Percentiles rank a stretch among this genome's conserved stretches.
Evolutionary conservation across 768 basidiomycete genomes (phyloP).

Genomic region (Boletus rubroflammeus): DNA sequence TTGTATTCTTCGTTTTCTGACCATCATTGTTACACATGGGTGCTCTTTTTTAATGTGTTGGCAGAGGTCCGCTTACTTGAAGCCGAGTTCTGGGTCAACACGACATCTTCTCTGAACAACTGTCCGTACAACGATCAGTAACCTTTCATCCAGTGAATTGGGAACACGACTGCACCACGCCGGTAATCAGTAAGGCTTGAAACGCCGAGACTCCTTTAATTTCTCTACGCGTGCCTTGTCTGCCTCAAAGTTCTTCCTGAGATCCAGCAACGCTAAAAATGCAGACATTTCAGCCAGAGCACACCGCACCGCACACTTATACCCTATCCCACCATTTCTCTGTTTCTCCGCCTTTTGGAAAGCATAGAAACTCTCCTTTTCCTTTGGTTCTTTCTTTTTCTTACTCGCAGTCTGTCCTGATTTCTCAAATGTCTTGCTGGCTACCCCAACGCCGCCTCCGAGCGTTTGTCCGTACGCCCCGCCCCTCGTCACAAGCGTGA

Average conservation of each 20-base stretch:
- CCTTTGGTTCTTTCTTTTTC: slow-evolving; percentile 58
- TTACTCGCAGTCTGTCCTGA: slow-evolving; percentile 35
- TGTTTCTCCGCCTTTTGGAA: slow-evolving; percentile 92
- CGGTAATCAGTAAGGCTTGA: slow-evolving; percentile 74
- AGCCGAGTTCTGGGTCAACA: background rate
- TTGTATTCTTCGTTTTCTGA: background rate
- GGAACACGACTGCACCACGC: background rate
- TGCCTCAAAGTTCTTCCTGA: slow-evolving; percentile 79
- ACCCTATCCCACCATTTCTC: slow-evolving; percentile 56
- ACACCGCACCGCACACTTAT: background rate
- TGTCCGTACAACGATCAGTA: background rate
- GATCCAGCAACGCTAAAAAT: slow-evolving; percentile 48
- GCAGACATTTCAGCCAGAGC: background rate
- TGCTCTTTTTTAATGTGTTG: too few relatives aligned
- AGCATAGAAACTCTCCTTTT: slow-evolving; percentile 78
- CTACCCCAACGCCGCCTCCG: slow-evolving; percentile 72
- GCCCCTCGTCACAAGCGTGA: slow-evolving; percentile 89
- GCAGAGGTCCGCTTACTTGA: background rate
- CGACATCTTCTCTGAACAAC: background rate
- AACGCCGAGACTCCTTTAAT: slow-evolving; percentile 66
- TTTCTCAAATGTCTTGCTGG: slow-evolving; percentile 53
- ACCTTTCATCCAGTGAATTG: background rate
- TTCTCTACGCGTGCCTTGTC: slow-evolving; percentile 61
- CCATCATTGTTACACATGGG: background rate
- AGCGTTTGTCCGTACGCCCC: slow-evolving; percentile 87